Conservation (phyloP, 768 basidiomycete species). For the Clavulina sp. region DNA sequence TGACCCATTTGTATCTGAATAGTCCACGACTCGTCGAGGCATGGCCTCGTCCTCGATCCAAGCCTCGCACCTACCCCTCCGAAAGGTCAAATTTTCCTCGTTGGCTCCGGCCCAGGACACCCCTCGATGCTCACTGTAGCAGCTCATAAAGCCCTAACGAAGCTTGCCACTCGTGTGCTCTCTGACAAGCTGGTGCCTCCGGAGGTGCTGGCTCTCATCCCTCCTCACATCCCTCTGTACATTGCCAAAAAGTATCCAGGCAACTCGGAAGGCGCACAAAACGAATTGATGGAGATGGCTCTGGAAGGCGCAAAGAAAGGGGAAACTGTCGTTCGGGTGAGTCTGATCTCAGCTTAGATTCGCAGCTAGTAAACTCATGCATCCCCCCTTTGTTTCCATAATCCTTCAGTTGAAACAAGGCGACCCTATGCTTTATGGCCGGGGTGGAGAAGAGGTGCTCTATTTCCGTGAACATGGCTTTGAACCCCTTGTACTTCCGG, state of each 20-base stretch:
- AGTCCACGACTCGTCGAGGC: constrained; percentile 6
- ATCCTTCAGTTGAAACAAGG: constrained; percentile 75
- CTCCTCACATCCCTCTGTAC: constrained; percentile 44
- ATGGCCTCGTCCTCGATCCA: constrained; percentile 16
- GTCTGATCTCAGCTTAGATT: constrained; percentile 16
- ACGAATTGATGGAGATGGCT: constrained; percentile 86
- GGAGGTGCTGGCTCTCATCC: constrained; percentile 72
- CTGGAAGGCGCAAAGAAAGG: constrained; percentile 66
- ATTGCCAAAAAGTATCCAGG: constrained; percentile 97
- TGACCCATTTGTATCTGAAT: background rate
- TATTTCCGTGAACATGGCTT: constrained; percentile 79
- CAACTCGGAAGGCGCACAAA: constrained; percentile 87
- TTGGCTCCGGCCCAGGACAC: constrained; percentile 92
- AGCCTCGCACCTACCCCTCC: constrained; percentile 6
- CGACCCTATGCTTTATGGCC: constrained; percentile 87
- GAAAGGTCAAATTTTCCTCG: constrained; percentile 65
- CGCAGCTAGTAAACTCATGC: background rate
- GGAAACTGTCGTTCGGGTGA: constrained; percentile 68
- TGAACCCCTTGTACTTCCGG: constrained; percentile 73
- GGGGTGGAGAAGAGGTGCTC: constrained; percentile 86
- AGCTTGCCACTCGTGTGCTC: constrained; percentile 69
- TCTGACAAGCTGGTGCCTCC: constrained; percentile 94
- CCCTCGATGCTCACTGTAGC: constrained; percentile 82
- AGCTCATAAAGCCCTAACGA: constrained; percentile 62
- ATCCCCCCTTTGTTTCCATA: background rate